Percentiles rank a stretch among this genome's conserved stretches.
These are phyloP conservation scores for Xylaria nigripes DNA, from an alignment of 495 filamentous ascomycete species.

Conservation along the genomic window DNA sequence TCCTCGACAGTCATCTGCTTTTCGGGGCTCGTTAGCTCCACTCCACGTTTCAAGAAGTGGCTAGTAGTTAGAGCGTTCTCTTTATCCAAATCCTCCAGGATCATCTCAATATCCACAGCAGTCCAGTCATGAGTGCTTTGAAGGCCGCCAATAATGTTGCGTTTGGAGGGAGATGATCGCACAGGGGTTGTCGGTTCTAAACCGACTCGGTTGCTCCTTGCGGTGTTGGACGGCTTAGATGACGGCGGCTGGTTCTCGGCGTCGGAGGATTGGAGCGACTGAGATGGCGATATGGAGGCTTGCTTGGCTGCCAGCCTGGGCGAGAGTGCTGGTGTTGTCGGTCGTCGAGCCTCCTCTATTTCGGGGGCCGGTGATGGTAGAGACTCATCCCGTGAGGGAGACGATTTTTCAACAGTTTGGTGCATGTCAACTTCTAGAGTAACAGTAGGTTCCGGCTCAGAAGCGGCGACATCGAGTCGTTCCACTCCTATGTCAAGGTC, in stretches of 20 bases:
- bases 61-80: slow-evolving; percentile 30
- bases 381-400: slow-evolving; percentile 22
- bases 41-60: slow-evolving; percentile 40
- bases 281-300: slow-evolving; percentile 42
- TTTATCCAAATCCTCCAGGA: slow-evolving; percentile 53
- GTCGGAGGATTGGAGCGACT: slow-evolving; percentile 69
- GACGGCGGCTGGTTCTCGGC: slow-evolving; percentile 71
- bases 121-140: slow-evolving; percentile 62
- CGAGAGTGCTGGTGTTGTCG: slow-evolving; percentile 28
- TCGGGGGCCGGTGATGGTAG: slow-evolving; percentile 23
- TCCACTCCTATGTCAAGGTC: slow-evolving; percentile 1
- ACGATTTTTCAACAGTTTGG: slow-evolving; percentile 4
- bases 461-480: neutral
- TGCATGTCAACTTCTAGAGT: slow-evolving; percentile 5
- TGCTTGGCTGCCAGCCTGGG: slow-evolving; percentile 31
- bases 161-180: slow-evolving; percentile 54
- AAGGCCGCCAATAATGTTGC: slow-evolving; percentile 49
- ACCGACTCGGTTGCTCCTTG: slow-evolving; percentile 25
- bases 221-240: slow-evolving; percentile 41
- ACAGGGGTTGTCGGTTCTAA: slow-evolving; percentile 51
- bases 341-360: slow-evolving; percentile 19
- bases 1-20: slow-evolving; percentile 86
- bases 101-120: slow-evolving; percentile 59
- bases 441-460: neutral
- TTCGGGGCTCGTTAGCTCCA: slow-evolving; percentile 64